Base-by-base conservation (phyloP, 2,329 filamentous ascomycete species). In the Monosporascus cannonballus region DNA sequence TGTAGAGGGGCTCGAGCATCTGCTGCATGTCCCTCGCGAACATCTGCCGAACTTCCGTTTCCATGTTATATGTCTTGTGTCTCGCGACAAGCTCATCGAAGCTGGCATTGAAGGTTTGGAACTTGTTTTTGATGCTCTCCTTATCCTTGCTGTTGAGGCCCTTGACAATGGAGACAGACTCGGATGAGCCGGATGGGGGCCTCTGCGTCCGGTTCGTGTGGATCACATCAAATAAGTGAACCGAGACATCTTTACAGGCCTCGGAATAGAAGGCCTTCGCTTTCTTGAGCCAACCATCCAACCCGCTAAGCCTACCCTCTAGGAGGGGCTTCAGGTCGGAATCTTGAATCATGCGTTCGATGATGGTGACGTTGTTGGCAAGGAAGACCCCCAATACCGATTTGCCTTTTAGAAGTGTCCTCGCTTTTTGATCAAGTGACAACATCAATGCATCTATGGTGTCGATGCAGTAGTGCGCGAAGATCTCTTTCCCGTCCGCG, bases 41-140 rank as follows among this genome's bases (percentile, higher is more conserved):
- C 71, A 87, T 83, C 56, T 83, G 80, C 44, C 90, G 83, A 34
- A 97, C 93, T 67, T 97, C 93, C 24, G 84, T 83, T 73, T 99
- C 94, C 89, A 97, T 96, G 63, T 79, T 86, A 64, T 90, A 89
- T 27, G 79, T 76, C 72, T 91, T 94, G 73, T 99, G 93, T 54
- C 84, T 85, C 34, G 80, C 72, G 6, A 96, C 85, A 70, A 96
- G 81, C 30, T 96, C 92, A 59, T 99, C 94, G 66, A 99, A 99
- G 45, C 81, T 84, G 8, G 80, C 76, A 68, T 99, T 99, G 76
- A 99, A 99, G 42, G 84, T 83, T 62, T 88, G 85, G 71, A 96
- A 99, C 71, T 97, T 97, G 70, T 90, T 85, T 72, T 99, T 99
- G 72, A 97, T 96, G 53, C 85, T 86, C 67, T 99, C 94, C 70